A percentile compares a stretch with the other conserved stretches of the same genome.
phyloP scores from a whole-genome alignment of 2,329 filamentous ascomycete genomes.

The Drechslera avenae region DNA sequence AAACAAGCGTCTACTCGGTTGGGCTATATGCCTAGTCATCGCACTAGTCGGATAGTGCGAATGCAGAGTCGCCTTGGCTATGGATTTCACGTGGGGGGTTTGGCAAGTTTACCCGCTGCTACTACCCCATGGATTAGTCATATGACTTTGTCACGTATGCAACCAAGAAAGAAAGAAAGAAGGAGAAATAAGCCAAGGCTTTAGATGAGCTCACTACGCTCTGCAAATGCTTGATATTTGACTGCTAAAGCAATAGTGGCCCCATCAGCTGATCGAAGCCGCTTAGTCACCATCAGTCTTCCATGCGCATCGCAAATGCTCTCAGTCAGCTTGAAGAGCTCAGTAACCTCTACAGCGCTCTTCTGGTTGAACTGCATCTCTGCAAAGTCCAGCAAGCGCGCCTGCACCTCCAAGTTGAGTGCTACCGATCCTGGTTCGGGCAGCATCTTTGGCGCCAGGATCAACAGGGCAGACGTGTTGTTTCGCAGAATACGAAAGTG shows the following conservation, averaged over 20 bases:
- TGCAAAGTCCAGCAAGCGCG: constrained; percentile 35
- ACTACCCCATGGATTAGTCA: too few relatives aligned
- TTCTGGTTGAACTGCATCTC: constrained; percentile 40
- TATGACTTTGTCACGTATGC: too few relatives aligned
- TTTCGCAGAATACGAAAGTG: constrained; percentile 41
- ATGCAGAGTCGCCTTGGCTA: too few relatives aligned
- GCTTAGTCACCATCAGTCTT: constrained; percentile 10
- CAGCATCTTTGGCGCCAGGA: constrained; percentile 35
- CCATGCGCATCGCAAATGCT: constrained; percentile 26
- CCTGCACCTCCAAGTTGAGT: constrained; percentile 5
- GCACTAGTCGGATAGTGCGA: too few relatives aligned
- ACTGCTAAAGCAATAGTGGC: constrained; percentile 5
- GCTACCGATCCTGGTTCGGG: constrained; percentile 11
- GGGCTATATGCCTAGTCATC: too few relatives aligned
- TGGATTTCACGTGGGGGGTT: too few relatives aligned
- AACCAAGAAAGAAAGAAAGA: too few relatives aligned
- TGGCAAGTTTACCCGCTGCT: too few relatives aligned
- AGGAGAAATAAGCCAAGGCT: neutral
- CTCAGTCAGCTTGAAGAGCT: constrained; percentile 37
- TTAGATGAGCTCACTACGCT: neutral
- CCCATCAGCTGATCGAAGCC: constrained; percentile 10
- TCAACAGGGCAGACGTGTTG: constrained; percentile 30
- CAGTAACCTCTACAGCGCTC: constrained; percentile 31
- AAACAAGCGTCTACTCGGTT: too few relatives aligned
- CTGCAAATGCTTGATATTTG: constrained; percentile 7